Conservation (phyloP, 768 basidiomycete species). For the button mushroom (Agaricus bisporus) region DNA sequence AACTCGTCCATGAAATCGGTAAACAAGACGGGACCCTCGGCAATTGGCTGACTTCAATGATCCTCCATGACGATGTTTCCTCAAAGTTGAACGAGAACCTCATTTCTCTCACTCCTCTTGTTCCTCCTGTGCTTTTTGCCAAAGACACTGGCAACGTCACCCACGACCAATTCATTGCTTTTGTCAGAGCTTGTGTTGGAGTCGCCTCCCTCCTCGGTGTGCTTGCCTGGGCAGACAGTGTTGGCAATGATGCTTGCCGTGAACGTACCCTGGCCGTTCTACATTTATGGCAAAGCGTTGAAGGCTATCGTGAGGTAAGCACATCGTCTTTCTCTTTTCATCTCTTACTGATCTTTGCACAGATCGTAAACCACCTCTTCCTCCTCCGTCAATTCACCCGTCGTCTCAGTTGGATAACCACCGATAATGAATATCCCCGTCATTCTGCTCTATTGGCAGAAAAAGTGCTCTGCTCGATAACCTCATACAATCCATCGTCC, state of each 20-base stretch:
- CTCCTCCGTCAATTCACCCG: constrained; percentile 67
- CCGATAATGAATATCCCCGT: constrained; percentile 53
- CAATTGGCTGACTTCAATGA: constrained; percentile 68
- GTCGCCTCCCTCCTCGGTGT: constrained; percentile 62
- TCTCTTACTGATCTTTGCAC: constrained; percentile 12
- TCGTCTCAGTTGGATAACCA: constrained; percentile 68
- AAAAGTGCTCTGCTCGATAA: constrained; percentile 49
- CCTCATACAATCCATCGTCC: constrained; percentile 54
- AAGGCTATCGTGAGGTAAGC: constrained; percentile 69
- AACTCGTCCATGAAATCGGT: constrained; percentile 54
- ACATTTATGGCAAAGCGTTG: constrained; percentile 57
- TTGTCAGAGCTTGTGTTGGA: constrained; percentile 63
- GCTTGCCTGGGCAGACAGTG: constrained; percentile 76
- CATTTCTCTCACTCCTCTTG: constrained; percentile 23
- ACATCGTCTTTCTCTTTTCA: background rate
- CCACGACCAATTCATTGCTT: constrained; percentile 56
- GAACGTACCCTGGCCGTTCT: constrained; percentile 60
- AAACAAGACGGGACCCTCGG: constrained; percentile 64
- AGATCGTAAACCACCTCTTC: constrained; percentile 73
- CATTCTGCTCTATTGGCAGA: constrained; percentile 65
- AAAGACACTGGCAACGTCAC: constrained; percentile 23
- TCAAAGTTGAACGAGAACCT: constrained; percentile 38
- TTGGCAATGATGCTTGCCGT: constrained; percentile 57
- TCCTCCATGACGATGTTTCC: constrained; percentile 48
- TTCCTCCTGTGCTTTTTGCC: constrained; percentile 32